Conservation (phyloP, 2,329 filamentous ascomycete species). For the Fusarium chuoi region DNA sequence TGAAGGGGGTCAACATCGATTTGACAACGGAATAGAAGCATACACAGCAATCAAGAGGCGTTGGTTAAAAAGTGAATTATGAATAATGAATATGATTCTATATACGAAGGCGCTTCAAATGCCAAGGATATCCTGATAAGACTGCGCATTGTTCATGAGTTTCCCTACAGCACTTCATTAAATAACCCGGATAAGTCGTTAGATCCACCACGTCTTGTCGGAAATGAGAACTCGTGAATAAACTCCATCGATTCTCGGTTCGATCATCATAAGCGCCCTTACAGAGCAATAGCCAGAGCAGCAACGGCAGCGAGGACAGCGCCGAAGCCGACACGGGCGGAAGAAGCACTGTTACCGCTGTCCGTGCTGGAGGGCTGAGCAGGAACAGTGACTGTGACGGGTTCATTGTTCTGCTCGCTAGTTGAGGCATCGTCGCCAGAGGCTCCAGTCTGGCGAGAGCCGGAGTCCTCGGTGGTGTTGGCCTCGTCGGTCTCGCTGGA, state of each 20-base stretch:
- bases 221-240: slow-evolving; percentile 8
- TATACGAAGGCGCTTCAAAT: slow-evolving; percentile 30
- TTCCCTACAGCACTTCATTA: slow-evolving; percentile 35
- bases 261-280: slow-evolving; percentile 1
- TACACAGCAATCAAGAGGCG: background rate
- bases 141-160: slow-evolving; percentile 11
- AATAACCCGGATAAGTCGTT: slow-evolving; percentile 35
- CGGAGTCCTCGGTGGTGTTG: slow-evolving; percentile 12
- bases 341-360: slow-evolving; percentile 31
- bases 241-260: background rate
- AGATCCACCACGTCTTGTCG: slow-evolving; percentile 20
- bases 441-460: slow-evolving; percentile 5
- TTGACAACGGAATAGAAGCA: slow-evolving; percentile 41
- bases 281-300: slow-evolving; percentile 40
- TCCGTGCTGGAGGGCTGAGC: slow-evolving; percentile 18
- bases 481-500: slow-evolving; percentile 2
- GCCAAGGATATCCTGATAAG: slow-evolving; percentile 16
- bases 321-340: slow-evolving; percentile 32
- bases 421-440: slow-evolving; percentile 7
- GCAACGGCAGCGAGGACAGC: slow-evolving; percentile 38
- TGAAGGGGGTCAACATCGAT: slow-evolving; percentile 84
- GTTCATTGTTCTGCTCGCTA: slow-evolving; percentile 4
- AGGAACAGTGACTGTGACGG: slow-evolving; percentile 30
- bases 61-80: slow-evolving; percentile 15
- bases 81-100: slow-evolving; percentile 36